Evolutionary conservation across 2,329 filamentous ascomycete species (phyloP).

Genomic region (Tolypocladium endophyticum): DNA sequence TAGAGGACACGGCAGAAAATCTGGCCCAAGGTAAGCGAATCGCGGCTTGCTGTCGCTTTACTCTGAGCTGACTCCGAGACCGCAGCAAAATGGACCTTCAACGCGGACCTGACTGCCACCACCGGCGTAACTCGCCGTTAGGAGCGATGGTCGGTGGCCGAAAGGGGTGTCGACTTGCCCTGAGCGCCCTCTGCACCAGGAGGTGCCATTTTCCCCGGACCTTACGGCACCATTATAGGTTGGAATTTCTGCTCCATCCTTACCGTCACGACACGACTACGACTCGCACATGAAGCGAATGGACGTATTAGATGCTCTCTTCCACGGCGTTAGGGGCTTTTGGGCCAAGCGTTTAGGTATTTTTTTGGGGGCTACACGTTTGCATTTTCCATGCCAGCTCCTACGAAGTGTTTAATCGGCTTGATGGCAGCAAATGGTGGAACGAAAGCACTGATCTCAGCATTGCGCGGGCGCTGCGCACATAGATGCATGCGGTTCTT

Average conservation of each 20-base stretch:
- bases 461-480: neutral
- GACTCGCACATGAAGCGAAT: constrained; percentile 2
- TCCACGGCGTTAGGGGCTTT: neutral
- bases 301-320: neutral
- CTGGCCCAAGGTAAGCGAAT: constrained; percentile 60
- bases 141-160: neutral
- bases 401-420: neutral
- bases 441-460: neutral
- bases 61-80: constrained; percentile 11
- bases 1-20: constrained; percentile 89
- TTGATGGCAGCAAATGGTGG: neutral
- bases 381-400: neutral
- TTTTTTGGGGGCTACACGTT: neutral
- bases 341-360: neutral
- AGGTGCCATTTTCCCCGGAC: neutral
- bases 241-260: neutral
- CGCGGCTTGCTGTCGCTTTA: neutral
- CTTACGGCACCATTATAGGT: neutral
- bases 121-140: constrained; percentile 2
- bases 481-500: neutral
- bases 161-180: neutral
- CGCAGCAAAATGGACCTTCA: constrained; percentile 36
- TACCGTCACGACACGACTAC: neutral
- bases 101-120: constrained; percentile 3
- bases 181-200: neutral